Base-by-base conservation (phyloP, 345 rosid species). In the Physaria fendleri region DNA sequence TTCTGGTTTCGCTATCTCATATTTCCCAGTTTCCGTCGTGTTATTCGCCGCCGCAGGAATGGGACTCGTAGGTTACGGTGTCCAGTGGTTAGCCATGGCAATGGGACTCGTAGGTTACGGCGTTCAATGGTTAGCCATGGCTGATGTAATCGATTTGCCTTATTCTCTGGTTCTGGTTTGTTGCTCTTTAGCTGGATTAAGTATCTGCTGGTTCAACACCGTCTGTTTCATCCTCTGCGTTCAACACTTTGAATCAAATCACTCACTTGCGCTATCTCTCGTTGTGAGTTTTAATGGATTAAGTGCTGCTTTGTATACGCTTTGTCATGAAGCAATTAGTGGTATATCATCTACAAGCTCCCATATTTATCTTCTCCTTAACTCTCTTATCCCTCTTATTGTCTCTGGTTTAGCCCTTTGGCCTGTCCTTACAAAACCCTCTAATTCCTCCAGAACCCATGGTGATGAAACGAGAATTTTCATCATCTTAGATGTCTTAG, bases 161-260 rank as follows among this genome's bases (percentile, higher is more conserved):
- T 86, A 89, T 54, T 40, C 73, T 68, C 67, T 81, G 81, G 95
- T 87, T 10, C 74, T 87, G 73, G 43, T 83, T 5, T 73, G 82
- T n/a, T 85, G 88, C 52, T 77, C 89, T 41, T 49, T 79, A 39
- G 84, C 90, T 7, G 94, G 97, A 11, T 73, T 90, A 59, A 90
- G 95, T 76, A 87, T 90, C 54, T 77, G 87, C 73, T 90, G 93
- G 97, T 90, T 90, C 82, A 90, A 90, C 78, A 90, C 95, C 8
- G 83, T 87, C 3, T 80, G 90, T 73, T 83, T 59, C 43, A 76
- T 90, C 49, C 72, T 90, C 60, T 87, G 97, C 82, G 72, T 90
- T 52, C 73, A 73, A 3, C 88, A 87, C 73, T 87, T 90, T 67
- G 63, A 76, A 17, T 23, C 69, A 2, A 81, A 80, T 66, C 75